Evolutionary conservation across 75 land plant species (phyloP), one percentile per base, ranked within the genome.

Genomic region (Chamaecyparis obtusa): DNA sequence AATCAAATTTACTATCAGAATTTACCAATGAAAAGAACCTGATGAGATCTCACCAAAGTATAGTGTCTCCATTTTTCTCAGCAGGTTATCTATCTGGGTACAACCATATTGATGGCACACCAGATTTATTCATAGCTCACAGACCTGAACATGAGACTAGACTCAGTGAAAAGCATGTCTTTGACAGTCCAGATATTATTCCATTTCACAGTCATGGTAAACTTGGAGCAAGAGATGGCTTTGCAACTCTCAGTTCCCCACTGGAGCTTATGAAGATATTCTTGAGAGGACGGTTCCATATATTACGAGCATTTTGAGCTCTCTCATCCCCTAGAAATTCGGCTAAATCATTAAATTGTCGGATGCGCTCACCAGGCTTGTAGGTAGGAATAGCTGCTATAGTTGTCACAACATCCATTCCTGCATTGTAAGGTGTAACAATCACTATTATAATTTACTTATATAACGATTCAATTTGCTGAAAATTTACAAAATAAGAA

Each of bases 261-360:
- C 99, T 96, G 83, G 89, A 91, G 86, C 95, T 96, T 49, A 97
- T 97, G 33, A 92, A 95, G 15, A 96, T 85, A 46, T 95, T 92
- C 85, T 94, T 91, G 32, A 96, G 87, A 84, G 99, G 99, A 44
- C 92, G 89, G 83, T 97, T 89, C 99, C 99, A 97, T 39, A 88
- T 85, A 57, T 91, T 89, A 13, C 99, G 92, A 13, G 96, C 99
- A 90, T 85, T 92, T 84, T 94, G 92, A 44, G 99, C 99, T 81
- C 99, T 94, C 69, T 92, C 98, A 83, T 97, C 99, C 30, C 99
- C 99, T 27, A 97, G 64, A 69, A 97, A 94, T 88, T 88, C 90
- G 0, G 99, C 99, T 15, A 97, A 87, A 85, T 94, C 93, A 88
- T 97, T 97, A 84, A 95, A 91, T 88, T 96, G 95, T 17, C 96